These are phyloP conservation scores for Metschnikowia cubensis DNA, from an alignment of 805 yeast species.

Conservation along the genomic window DNA sequence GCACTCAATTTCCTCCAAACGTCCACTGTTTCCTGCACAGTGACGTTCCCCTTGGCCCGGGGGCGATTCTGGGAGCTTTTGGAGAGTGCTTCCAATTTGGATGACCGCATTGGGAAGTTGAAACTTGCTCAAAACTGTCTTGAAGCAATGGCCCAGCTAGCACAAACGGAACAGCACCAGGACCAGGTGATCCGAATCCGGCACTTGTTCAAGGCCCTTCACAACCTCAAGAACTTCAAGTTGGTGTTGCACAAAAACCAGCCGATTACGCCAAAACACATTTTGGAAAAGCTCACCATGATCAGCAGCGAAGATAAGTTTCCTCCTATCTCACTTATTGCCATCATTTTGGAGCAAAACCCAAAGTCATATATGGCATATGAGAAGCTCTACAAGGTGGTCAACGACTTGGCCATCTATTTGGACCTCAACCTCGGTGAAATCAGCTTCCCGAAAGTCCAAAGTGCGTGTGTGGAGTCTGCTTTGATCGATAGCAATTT, in stretches of 20 bases:
- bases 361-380: slow-evolving; percentile 45
- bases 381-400: slow-evolving; percentile 38
- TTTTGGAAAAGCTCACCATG: slow-evolving; percentile 11
- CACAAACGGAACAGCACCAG: neutral
- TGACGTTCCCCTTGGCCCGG: slow-evolving; percentile 8
- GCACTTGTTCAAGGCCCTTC: slow-evolving; percentile 36
- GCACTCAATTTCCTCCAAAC: slow-evolving; percentile 17
- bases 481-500: slow-evolving; percentile 64
- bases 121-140: slow-evolving; percentile 25
- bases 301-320: slow-evolving; percentile 8
- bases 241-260: slow-evolving; percentile 16
- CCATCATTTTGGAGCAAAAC: slow-evolving; percentile 51
- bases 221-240: slow-evolving; percentile 34
- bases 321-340: slow-evolving; percentile 26
- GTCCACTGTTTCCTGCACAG: slow-evolving; percentile 12
- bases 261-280: slow-evolving; percentile 17
- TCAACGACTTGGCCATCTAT: slow-evolving; percentile 40
- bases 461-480: slow-evolving; percentile 58
- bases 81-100: slow-evolving; percentile 27
- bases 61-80: slow-evolving; percentile 35
- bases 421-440: slow-evolving; percentile 22
- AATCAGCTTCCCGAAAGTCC: slow-evolving; percentile 29
- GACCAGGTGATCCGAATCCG: slow-evolving; percentile 24
- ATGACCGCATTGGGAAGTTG: slow-evolving; percentile 31
- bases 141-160: slow-evolving; percentile 15